Evolutionary conservation across 805 yeast genomes (phyloP).

Genomic region (Teunomyces barrocoloradensis): DNA sequence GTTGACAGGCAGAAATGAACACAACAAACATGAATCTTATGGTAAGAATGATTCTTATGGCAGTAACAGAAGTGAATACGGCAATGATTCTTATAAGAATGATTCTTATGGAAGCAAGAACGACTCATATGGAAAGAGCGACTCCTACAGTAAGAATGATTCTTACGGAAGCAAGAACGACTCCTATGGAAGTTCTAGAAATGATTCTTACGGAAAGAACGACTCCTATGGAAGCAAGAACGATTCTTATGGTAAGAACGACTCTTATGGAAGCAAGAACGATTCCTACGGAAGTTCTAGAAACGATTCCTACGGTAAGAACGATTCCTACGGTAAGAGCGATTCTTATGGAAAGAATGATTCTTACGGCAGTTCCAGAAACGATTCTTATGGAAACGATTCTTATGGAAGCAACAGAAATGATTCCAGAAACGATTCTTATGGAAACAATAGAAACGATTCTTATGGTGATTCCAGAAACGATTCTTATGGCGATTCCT

Average conservation of each 20-base stretch:
- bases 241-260: neutral
- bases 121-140: too few species aligned
- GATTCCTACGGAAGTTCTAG: neutral
- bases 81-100: too few species aligned
- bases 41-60: neutral
- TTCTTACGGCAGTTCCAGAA: conserved; percentile 4
- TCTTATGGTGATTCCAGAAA: conserved; percentile 4
- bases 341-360: neutral
- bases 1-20: conserved; percentile 9
- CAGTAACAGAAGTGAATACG: too few species aligned
- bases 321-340: conserved; percentile 2
- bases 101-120: too few species aligned
- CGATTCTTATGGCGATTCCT: conserved; percentile 7
- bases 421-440: neutral
- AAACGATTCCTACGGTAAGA: conserved; percentile 9
- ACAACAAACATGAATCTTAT: conserved; percentile 6
- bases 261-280: neutral
- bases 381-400: conserved; percentile 5
- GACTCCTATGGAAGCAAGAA: too few species aligned
- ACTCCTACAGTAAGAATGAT: too few species aligned
- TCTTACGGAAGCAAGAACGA: too few species aligned
- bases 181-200: too few species aligned
- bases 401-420: neutral
- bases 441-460: conserved; percentile 3
- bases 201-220: too few species aligned